Evolutionary conservation across 1,139 yeast genomes (phyloP).

Genomic region (Kodamaea fungicola): DNA sequence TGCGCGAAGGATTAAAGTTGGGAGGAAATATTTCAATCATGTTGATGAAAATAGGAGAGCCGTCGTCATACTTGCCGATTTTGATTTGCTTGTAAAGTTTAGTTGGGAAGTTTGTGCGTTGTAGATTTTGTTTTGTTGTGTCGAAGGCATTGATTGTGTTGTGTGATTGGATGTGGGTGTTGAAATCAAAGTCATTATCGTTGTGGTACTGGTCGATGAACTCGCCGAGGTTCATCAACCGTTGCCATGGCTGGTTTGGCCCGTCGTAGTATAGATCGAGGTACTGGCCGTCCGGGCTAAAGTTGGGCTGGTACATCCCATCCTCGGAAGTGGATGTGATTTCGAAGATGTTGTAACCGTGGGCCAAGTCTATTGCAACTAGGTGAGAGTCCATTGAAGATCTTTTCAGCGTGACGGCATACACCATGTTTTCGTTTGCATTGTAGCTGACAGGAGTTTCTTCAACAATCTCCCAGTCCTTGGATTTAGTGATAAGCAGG

Average conservation of each 20-base stretch:
- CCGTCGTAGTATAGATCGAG: conserved; percentile 56
- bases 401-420: conserved; percentile 59
- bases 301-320: conserved; percentile 32
- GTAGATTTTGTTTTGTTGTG: conserved; percentile 18
- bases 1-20: conserved; percentile 51
- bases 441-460: conserved; percentile 58
- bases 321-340: conserved; percentile 23
- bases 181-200: conserved; percentile 6
- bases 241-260: conserved; percentile 66
- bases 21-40: conserved; percentile 76
- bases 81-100: conserved; percentile 46
- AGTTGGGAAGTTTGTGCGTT: conserved; percentile 52
- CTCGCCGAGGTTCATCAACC: conserved; percentile 43
- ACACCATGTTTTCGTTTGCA: conserved; percentile 47
- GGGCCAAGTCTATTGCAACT: conserved; percentile 22
- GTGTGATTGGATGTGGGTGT: conserved; percentile 22
- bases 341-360: conserved; percentile 10
- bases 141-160: conserved; percentile 30
- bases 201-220: conserved; percentile 19
- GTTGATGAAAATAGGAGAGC: conserved; percentile 49
- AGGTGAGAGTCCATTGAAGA: conserved; percentile 55
- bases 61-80: conserved; percentile 38
- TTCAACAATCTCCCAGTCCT: conserved; percentile 66
- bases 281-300: conserved; percentile 57
- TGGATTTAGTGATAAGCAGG: conserved; percentile 43